Percentiles rank a stretch among this genome's conserved stretches.
Evolutionary conservation across 495 filamentous ascomycete species (phyloP).

Genomic region (Coniosporium apollinis): DNA sequence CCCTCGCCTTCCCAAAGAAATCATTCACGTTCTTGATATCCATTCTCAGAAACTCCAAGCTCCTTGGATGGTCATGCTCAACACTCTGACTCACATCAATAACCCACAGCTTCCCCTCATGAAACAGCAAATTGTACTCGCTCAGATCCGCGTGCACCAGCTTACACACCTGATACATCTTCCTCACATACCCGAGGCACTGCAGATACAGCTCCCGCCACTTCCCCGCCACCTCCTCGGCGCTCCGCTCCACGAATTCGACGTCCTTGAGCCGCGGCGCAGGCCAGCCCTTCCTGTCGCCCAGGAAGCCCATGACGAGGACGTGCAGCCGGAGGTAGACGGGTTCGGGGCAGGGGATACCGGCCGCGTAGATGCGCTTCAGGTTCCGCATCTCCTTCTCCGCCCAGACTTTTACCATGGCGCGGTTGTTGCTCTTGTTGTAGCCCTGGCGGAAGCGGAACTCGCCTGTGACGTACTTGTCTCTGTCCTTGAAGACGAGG

Average conservation of each 20-base stretch:
- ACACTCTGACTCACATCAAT: constrained; percentile 97
- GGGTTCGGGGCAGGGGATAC: constrained; percentile 81
- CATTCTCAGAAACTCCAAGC: constrained; percentile 85
- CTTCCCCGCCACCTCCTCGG: constrained; percentile 36
- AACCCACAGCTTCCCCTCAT: constrained; percentile 67
- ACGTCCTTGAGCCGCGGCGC: constrained; percentile 73
- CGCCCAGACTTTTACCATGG: constrained; percentile 96
- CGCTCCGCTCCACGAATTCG: constrained; percentile 34
- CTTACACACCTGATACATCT: constrained; percentile 74
- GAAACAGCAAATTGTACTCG: constrained; percentile 92
- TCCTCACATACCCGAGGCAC: constrained; percentile 73
- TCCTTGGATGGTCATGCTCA: constrained; percentile 86
- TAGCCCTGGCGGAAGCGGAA: constrained; percentile 68
- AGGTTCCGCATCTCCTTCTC: constrained; percentile 97
- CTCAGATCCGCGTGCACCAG: constrained; percentile 92
- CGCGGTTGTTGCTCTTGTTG: constrained; percentile 79
- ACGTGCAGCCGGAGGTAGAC: constrained; percentile 77
- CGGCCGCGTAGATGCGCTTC: constrained; percentile 60
- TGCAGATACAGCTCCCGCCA: constrained; percentile 71
- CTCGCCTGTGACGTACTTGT: constrained; percentile 86
- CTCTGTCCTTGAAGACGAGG: constrained; percentile 89
- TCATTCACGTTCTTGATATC: constrained; percentile 91
- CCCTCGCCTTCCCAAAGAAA: constrained; percentile 65
- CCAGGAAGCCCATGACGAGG: constrained; percentile 82
- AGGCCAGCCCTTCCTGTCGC: constrained; percentile 68